phyloP scores from a whole-genome alignment of 1,284 basidiomycete genomes.

The Irpex rosettiformis region DNA sequence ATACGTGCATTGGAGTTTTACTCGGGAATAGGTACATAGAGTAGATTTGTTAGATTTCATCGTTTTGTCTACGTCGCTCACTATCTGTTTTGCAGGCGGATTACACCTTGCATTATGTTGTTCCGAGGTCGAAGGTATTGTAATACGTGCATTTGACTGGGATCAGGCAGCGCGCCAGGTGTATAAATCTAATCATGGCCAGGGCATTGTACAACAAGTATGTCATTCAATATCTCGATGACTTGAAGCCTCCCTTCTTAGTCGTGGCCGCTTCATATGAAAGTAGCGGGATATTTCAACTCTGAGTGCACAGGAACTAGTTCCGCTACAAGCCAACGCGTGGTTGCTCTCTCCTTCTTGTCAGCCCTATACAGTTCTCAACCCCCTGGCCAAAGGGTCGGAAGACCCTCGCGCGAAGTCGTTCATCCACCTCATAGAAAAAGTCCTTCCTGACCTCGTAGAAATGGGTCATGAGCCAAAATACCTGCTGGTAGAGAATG shows the following conservation, averaged over 20 bases:
- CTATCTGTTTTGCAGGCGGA: conserved; percentile 46
- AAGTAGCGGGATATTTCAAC: conserved; percentile 59
- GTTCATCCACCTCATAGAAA: conserved; percentile 64
- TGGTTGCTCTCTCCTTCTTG: conserved; percentile 80
- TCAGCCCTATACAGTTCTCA: conserved; percentile 77
- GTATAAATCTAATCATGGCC: conserved; percentile 55
- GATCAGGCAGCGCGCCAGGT: conserved; percentile 68
- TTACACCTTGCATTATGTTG: conserved; percentile 63
- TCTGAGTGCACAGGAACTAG: conserved; percentile 46
- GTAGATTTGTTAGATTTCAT: background rate
- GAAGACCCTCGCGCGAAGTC: conserved; percentile 71
- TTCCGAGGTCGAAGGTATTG: conserved; percentile 39
- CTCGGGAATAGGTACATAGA: conserved; percentile 63
- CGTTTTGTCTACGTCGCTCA: background rate
- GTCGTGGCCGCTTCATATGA: background rate
- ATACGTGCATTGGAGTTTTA: conserved; percentile 70
- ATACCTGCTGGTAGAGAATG: conserved; percentile 70
- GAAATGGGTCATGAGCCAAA: conserved; percentile 42
- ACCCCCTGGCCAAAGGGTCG: conserved; percentile 64
- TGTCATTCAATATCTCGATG: conserved; percentile 8
- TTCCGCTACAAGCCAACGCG: conserved; percentile 44
- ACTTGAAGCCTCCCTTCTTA: background rate
- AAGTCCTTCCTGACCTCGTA: conserved; percentile 61
- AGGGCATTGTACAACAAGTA: conserved; percentile 48
- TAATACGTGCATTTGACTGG: conserved; percentile 73